Base-by-base conservation (phyloP, 495 filamentous ascomycete genomes). In the Penicillium diatomitis region DNA sequence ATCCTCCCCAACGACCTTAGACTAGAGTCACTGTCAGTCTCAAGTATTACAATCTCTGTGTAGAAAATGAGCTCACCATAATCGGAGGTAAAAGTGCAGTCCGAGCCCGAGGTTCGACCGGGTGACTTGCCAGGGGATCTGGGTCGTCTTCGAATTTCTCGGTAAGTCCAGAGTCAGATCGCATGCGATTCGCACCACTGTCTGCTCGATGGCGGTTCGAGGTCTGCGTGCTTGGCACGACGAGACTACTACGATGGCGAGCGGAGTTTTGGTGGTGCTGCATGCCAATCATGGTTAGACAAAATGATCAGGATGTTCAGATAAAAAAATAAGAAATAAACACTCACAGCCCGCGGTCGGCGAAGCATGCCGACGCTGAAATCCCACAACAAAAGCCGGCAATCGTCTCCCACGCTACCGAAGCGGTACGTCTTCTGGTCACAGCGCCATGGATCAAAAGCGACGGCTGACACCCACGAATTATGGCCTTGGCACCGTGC, bases 311-410 rank as follows among this genome's bases (percentile, higher is more conserved):
- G 20, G 20, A 20, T 20, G 0, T 20, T 20, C 20, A 20, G 20
- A 8, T 33, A 20, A 2, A 33, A 11, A 27, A 20, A 34, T 39
- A 46, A n/a, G 2, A 34, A 9, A 38, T 27, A 10, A 12, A 6
- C 48, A 64, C 81, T 53, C 73, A 88, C 85, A 53, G 82, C 85
- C 58, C 85, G 88, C 2, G 92, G 94, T 32, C 92, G 79, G 62
- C 91, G 84, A 53, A 98, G 70, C 90, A 96, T 96, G 42, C 90
- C 90, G 30, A 96, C 90, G 50, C 83, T 92, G 65, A 98, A 98
- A 71, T 98, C 92, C 92, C 92, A 98, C 32, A 98, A 70, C 43
- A 96, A 76, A 32, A 98, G 65, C 46, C 88, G 70, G 56, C 92
- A 86, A 62, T 98, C 92, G 63, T 96, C 90, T 4, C 94, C 94